phyloP scores from a whole-genome alignment of 768 basidiomycete species.

The Suillus lakei region DNA sequence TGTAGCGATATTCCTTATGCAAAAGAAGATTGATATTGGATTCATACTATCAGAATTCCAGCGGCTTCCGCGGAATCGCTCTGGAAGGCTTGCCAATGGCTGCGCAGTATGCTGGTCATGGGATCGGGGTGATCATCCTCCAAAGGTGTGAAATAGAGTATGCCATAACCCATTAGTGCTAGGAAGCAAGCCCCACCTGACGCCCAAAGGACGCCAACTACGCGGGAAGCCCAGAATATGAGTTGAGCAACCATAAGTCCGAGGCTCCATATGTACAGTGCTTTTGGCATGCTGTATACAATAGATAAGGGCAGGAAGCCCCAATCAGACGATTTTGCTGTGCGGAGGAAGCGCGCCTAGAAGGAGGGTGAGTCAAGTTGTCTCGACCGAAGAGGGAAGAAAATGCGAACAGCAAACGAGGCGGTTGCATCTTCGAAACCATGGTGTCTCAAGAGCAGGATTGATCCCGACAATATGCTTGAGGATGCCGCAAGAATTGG shows the following conservation, averaged over 20 bases:
- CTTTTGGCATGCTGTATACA: slow-evolving; percentile 51
- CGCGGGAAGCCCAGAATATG: slow-evolving; percentile 13
- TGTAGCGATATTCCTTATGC: not conserved
- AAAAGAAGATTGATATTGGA: not conserved
- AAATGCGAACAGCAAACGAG: slow-evolving; percentile 42
- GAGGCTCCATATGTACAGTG: slow-evolving; percentile 51
- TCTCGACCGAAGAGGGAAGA: not conserved
- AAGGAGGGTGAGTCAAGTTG: not conserved
- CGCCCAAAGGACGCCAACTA: slow-evolving; percentile 1
- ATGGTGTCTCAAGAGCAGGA: slow-evolving; percentile 9
- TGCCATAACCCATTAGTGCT: not conserved
- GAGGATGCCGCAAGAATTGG: slow-evolving; percentile 12
- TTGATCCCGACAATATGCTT: slow-evolving; percentile 13
- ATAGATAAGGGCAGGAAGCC: slow-evolving; percentile 53
- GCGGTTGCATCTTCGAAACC: slow-evolving; percentile 24
- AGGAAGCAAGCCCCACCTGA: not conserved
- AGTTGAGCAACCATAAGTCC: slow-evolving; percentile 24
- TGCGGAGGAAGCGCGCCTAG: slow-evolving; percentile 27
- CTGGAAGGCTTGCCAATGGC: slow-evolving; percentile 1
- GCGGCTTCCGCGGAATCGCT: not conserved
- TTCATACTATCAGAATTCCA: not conserved
- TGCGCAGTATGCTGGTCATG: not conserved
- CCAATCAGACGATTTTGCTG: slow-evolving; percentile 39
- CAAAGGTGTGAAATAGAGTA: slow-evolving; percentile 2
- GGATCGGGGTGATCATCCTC: not conserved